A percentile compares a stretch with the other conserved stretches of the same genome.
Evolutionary conservation across 1,284 basidiomycete genomes (phyloP).

Genomic region (Erythrobasidium hasegawianum): DNA sequence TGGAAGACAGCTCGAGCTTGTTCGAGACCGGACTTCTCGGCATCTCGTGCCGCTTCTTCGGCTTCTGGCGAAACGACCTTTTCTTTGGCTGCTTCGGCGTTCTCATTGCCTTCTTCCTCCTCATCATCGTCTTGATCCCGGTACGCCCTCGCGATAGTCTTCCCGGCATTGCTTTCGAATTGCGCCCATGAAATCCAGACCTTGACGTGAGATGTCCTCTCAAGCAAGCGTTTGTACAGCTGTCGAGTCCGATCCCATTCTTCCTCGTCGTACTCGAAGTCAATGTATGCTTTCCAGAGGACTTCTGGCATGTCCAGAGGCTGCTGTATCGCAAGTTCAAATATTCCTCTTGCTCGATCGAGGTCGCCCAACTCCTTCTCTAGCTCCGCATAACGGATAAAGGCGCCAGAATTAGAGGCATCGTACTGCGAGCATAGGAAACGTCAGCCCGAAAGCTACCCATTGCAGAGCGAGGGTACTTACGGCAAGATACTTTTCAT

Average conservation of each 20-base stretch:
- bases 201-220: constrained; percentile 89
- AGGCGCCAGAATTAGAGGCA: constrained; percentile 80
- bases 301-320: constrained; percentile 90
- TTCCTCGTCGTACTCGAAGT: constrained; percentile 91
- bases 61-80: constrained; percentile 50
- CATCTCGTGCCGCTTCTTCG: constrained; percentile 52
- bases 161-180: constrained; percentile 46
- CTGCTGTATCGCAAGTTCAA: constrained; percentile 90
- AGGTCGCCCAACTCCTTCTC: constrained; percentile 90
- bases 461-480: constrained; percentile 38
- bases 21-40: constrained; percentile 60
- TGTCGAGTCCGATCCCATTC: constrained; percentile 77
- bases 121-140: constrained; percentile 53
- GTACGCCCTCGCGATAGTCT: constrained; percentile 44
- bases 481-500: constrained; percentile 91
- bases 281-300: constrained; percentile 73
- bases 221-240: constrained; percentile 85
- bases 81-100: constrained; percentile 59
- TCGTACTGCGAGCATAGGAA: constrained; percentile 61
- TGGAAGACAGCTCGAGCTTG: constrained; percentile 74
- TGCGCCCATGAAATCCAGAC: constrained; percentile 54
- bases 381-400: constrained; percentile 96
- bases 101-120: constrained; percentile 67
- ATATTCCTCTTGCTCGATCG: constrained; percentile 86
- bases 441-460: constrained; percentile 7